phyloP scores from a whole-genome alignment of 495 filamentous ascomycete genomes.

The Stereocaulon alpinum region DNA sequence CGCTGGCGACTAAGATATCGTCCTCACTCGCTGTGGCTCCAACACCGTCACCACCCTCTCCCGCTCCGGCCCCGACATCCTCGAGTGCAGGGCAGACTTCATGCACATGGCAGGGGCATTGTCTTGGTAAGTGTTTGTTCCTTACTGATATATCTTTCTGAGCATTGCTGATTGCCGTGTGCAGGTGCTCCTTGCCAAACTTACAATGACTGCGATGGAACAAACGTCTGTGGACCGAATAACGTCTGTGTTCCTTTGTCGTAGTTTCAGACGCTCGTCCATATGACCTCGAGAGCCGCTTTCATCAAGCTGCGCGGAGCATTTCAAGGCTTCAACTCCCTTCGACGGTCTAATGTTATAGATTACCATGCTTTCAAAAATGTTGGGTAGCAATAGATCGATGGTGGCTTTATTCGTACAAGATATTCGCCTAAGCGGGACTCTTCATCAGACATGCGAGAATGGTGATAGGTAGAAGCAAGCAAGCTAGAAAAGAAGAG shows the following conservation, averaged over 20 bases:
- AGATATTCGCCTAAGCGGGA: too few species aligned
- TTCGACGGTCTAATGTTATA: too few species aligned
- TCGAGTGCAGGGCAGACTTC: neutral
- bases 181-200: neutral
- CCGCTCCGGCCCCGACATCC: neutral
- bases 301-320: too few species aligned
- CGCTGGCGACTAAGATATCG: neutral
- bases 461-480: too few species aligned
- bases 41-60: neutral
- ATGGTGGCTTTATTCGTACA: too few species aligned
- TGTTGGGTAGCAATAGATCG: too few species aligned
- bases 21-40: neutral
- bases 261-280: neutral
- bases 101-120: constrained; percentile 19
- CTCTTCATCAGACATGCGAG: too few species aligned
- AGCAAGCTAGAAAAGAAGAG: too few species aligned
- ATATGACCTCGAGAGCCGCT: neutral
- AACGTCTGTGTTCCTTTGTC: neutral
- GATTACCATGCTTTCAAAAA: too few species aligned
- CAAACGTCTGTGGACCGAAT: neutral
- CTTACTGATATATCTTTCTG: neutral
- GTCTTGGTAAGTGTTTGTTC: constrained; percentile 9
- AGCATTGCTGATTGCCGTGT: neutral
- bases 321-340: too few species aligned
- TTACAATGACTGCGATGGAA: constrained; percentile 10